Conservation (phyloP, 208 protist species). For the Acanthamoeba sp. region DNA sequence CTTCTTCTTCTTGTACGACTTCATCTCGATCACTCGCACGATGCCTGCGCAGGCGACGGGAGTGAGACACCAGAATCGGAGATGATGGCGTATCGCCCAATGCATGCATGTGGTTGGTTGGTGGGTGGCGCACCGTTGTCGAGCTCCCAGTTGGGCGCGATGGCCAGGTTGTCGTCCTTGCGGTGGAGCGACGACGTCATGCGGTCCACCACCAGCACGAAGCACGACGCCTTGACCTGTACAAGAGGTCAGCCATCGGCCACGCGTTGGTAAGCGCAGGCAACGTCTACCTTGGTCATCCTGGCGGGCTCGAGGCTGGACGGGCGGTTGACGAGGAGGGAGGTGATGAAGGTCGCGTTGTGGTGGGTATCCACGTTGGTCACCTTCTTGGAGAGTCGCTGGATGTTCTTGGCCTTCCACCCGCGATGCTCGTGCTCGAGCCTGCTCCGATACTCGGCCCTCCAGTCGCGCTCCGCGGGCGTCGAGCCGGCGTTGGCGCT, state of each 20-base stretch:
- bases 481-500: too few species aligned
- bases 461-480: background rate
- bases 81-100: background rate
- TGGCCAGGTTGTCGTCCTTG: conserved; percentile 15
- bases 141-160: conserved; percentile 30
- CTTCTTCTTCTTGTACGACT: conserved; percentile 8
- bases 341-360: conserved; percentile 23
- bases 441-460: background rate
- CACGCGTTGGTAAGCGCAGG: background rate
- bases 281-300: conserved; percentile 1
- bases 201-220: conserved; percentile 13
- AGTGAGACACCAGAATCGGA: background rate
- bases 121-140: background rate
- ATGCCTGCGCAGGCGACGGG: background rate
- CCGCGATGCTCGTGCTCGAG: conserved; percentile 13
- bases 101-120: background rate
- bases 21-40: background rate
- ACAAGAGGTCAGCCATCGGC: background rate
- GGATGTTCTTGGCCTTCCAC: conserved; percentile 28
- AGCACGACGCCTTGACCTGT: background rate
- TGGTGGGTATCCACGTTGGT: conserved; percentile 15
- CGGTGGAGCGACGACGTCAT: background rate
- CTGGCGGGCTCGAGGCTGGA: background rate
- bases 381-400: conserved; percentile 6
- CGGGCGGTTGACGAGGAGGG: background rate